phyloP scores from a whole-genome alignment of 169 alveolate species.

The Plasmodium cynomolgi region DNA sequence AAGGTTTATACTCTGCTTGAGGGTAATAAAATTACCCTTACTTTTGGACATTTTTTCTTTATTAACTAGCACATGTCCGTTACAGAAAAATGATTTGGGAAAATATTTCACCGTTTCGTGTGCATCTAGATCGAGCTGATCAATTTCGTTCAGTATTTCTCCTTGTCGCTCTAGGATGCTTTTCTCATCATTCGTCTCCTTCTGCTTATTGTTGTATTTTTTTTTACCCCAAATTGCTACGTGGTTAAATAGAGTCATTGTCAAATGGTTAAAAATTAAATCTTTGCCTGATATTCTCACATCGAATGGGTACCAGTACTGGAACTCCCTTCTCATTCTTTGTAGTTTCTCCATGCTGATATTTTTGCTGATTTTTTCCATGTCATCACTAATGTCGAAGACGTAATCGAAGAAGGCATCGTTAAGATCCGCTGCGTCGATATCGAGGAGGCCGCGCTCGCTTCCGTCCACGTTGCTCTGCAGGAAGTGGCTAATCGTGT shows the following conservation, averaged over 20 bases:
- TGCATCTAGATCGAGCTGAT: slow-evolving; percentile 15
- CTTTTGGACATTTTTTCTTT: slow-evolving; percentile 98
- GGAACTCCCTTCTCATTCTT: slow-evolving; percentile 92
- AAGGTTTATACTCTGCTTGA: slow-evolving; percentile 91
- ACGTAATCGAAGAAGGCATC: slow-evolving; percentile 97
- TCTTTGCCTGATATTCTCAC: slow-evolving; percentile 97
- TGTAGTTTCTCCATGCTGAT: slow-evolving; percentile 77
- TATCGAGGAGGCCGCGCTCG: slow-evolving; percentile 88
- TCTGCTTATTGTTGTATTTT: not conserved
- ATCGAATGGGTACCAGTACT: slow-evolving; percentile 95
- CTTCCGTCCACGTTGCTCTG: slow-evolving; percentile 94
- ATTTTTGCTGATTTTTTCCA: slow-evolving; percentile 87
- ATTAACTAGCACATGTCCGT: slow-evolving; percentile 97
- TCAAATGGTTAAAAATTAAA: slow-evolving; percentile 97
- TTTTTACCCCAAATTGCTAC: slow-evolving; percentile 98
- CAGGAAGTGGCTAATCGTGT: slow-evolving; percentile 97
- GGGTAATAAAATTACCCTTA: slow-evolving; percentile 96
- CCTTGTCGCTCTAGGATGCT: slow-evolving; percentile 52
- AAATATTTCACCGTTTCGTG: slow-evolving; percentile 78
- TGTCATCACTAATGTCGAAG: slow-evolving; percentile 88
- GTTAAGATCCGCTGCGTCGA: slow-evolving; percentile 91
- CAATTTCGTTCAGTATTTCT: slow-evolving; percentile 53
- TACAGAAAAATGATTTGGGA: slow-evolving; percentile 96
- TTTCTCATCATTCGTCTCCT: slow-evolving; percentile 36
- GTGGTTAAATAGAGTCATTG: slow-evolving; percentile 98